Evolutionary conservation across 1,139 yeast genomes (phyloP).

Genomic region (Taiozyma sp.): DNA sequence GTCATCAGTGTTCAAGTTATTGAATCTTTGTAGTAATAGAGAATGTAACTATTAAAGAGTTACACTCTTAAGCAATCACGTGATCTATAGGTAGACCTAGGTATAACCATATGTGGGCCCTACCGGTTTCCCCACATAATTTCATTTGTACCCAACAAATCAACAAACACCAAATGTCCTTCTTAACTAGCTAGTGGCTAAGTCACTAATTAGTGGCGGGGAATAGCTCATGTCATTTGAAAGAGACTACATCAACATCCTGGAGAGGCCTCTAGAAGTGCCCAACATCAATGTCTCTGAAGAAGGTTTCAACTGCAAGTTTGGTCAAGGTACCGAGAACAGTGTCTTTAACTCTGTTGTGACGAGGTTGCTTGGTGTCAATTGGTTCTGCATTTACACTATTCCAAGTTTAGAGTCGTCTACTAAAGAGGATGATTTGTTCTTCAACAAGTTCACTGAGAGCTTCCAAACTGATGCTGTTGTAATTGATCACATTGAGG

Average conservation of each 20-base stretch:
- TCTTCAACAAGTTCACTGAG: not conserved
- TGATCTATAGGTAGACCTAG: too few relatives aligned
- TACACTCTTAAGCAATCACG: too few relatives aligned
- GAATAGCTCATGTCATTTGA: not conserved
- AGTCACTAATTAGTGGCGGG: too few relatives aligned
- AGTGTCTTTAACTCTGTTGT: not conserved
- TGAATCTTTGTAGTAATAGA: too few relatives aligned
- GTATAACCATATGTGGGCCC: too few relatives aligned
- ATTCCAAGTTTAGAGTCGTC: not conserved
- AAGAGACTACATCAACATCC: not conserved
- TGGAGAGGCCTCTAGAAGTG: not conserved
- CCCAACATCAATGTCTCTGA: not conserved
- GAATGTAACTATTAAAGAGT: too few relatives aligned
- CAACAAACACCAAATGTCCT: too few relatives aligned
- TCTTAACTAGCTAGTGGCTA: too few relatives aligned
- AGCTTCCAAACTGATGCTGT: not conserved
- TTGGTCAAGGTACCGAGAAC: not conserved
- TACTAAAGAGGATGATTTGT: not conserved
- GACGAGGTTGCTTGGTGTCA: conserved; percentile 2
- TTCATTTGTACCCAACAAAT: too few relatives aligned
- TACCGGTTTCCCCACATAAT: too few relatives aligned
- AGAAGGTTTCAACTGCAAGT: not conserved
- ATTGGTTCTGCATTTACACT: conserved; percentile 3
- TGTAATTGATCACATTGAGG: conserved; percentile 1
- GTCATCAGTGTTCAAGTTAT: too few relatives aligned